These are phyloP conservation scores for Scenedesmus sp. DNA, from an alignment of 163 green algal species.

Conservation along the genomic window DNA sequence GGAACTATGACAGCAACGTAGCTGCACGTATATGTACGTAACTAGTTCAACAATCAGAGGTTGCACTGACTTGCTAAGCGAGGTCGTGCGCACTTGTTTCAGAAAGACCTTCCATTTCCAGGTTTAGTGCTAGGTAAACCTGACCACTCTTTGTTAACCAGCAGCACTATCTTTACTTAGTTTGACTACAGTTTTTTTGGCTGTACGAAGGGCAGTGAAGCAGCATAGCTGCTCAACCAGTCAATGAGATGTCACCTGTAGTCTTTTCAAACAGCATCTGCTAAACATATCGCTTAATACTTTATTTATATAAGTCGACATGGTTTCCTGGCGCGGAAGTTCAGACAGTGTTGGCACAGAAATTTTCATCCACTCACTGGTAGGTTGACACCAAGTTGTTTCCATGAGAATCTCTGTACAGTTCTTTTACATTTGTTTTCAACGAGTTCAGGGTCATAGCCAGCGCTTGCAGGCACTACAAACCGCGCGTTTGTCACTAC, in stretches of 20 bases:
- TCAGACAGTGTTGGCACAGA: neutral
- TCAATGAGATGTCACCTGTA: neutral
- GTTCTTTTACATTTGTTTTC: neutral
- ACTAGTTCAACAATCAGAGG: neutral
- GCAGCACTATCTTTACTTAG: too few relatives aligned
- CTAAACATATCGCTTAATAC: neutral
- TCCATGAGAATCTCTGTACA: too few relatives aligned
- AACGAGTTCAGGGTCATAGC: neutral
- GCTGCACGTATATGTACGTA: too few relatives aligned
- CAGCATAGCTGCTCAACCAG: neutral
- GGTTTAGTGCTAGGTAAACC: neutral
- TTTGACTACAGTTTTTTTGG: too few relatives aligned
- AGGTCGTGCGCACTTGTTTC: neutral
- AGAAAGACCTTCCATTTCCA: neutral
- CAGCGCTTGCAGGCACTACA: neutral
- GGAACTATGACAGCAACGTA: too few relatives aligned
- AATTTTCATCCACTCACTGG: slow-evolving; percentile 11
- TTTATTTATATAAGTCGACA: neutral
- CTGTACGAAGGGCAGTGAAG: neutral
- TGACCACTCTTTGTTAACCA: neutral
- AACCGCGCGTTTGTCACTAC: neutral
- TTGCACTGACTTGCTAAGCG: neutral
- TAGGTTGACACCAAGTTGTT: neutral
- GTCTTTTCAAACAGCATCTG: neutral
- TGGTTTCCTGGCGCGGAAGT: neutral